Evolutionary conservation across 352 stramenopile species (phyloP).

Genomic region (Globisporangium cylindrosporum): DNA sequence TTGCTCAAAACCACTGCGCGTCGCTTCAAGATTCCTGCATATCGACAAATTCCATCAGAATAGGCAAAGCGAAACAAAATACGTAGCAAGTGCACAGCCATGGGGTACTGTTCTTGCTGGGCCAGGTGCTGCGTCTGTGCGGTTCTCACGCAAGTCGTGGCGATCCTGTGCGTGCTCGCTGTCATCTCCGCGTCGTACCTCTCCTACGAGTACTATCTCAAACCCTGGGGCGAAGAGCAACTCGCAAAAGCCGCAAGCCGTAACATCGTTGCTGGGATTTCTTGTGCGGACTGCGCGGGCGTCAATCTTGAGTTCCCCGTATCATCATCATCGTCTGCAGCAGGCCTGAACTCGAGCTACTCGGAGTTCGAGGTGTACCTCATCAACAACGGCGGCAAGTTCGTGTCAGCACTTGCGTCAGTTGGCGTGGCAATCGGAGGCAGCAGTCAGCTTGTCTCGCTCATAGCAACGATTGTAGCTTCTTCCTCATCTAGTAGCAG

Average conservation of each 20-base stretch:
- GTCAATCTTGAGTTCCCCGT: slow-evolving; percentile 48
- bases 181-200: slow-evolving; percentile 38
- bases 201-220: slow-evolving; percentile 42
- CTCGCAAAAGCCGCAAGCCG: slow-evolving; percentile 10
- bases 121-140: slow-evolving; percentile 22
- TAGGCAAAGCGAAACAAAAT: neutral
- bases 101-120: neutral
- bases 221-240: slow-evolving; percentile 43
- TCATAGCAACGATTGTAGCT: slow-evolving; percentile 11
- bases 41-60: neutral
- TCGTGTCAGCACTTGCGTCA: slow-evolving; percentile 26
- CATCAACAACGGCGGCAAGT: slow-evolving; percentile 39
- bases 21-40: neutral
- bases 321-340: slow-evolving; percentile 4
- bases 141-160: slow-evolving; percentile 27
- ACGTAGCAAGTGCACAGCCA: neutral
- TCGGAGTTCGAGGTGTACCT: slow-evolving; percentile 34
- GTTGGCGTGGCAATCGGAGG: slow-evolving; percentile 32
- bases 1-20: neutral
- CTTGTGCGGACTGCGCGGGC: slow-evolving; percentile 40
- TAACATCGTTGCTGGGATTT: slow-evolving; percentile 13
- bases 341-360: slow-evolving; percentile 22
- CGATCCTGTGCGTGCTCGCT: slow-evolving; percentile 27
- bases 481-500: slow-evolving; percentile 14
- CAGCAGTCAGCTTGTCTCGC: slow-evolving; percentile 20